These are phyloP conservation scores for Picea glauca DNA, from an alignment of 75 land plant genomes.

Conservation along the genomic window DNA sequence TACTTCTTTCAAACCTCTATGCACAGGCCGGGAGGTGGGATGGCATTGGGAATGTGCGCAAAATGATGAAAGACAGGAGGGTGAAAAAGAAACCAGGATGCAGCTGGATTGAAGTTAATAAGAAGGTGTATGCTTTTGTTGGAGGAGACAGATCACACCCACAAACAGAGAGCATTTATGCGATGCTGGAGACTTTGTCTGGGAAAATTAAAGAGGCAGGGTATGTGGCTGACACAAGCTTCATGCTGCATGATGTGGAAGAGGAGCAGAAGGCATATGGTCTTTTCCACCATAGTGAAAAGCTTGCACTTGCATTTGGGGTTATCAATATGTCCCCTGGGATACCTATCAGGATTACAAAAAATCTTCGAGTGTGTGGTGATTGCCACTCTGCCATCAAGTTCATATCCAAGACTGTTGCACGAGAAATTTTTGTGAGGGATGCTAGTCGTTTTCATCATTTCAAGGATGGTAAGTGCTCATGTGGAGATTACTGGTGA, in stretches of 20 bases:
- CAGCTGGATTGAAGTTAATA: constrained; percentile 13
- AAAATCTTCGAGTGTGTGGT: constrained; percentile 18
- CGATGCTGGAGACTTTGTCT: constrained; percentile 8
- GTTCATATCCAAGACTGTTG: constrained; percentile 16
- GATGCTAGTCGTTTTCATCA: constrained; percentile 17
- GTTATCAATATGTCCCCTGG: constrained; percentile 4
- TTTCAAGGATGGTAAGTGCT: constrained; percentile 19
- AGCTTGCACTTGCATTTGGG: constrained; percentile 20
- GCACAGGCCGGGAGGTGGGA: constrained; percentile 30
- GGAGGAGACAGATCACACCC: constrained; percentile 18
- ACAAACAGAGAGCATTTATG: constrained; percentile 11
- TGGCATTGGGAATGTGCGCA: constrained; percentile 16
- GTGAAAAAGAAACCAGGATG: constrained; percentile 12
- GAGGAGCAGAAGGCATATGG: constrained; percentile 6
- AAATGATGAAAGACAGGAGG: constrained; percentile 15
- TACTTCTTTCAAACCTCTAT: constrained; percentile 26
- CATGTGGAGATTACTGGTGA: constrained; percentile 21
- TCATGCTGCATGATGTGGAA: constrained; percentile 2
- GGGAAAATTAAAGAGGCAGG: constrained; percentile 12
- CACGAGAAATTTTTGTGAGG: constrained; percentile 18
- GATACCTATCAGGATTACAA: constrained; percentile 12
- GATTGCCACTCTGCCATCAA: constrained; percentile 17
- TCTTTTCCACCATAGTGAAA: constrained; percentile 15
- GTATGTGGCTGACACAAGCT: constrained; percentile 14
- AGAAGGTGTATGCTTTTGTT: constrained; percentile 13